Evolutionary conservation across 768 basidiomycete genomes (phyloP), one percentile per base, ranked within the genome.

Genomic region (Trametes sanguinea): DNA sequence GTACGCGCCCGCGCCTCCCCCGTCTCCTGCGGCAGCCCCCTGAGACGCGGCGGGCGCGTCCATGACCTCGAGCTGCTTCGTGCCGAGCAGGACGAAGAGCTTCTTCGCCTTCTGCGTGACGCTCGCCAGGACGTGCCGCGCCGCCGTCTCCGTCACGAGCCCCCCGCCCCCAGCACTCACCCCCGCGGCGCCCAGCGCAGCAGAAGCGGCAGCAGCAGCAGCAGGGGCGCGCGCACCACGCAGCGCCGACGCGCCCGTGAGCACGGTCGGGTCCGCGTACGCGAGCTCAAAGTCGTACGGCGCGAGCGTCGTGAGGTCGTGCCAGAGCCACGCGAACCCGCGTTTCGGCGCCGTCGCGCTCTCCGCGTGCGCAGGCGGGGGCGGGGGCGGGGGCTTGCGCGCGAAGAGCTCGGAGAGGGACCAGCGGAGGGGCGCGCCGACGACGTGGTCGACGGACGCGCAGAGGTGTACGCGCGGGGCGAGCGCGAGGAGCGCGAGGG

Each of bases 41-140:
- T 61, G 32, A 60, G 67, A 22, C 11, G 69, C 76, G 45, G 69
- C 77, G 44, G 74, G 67, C 35, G 77, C 83, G n/a, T 69, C 76
- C 42, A 86, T 80, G 29, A 80, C 80, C 46, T 83, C 85, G 17
- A 96, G 78, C 70, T 95, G 94, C 54, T 77, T 82, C 47, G 76
- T 76, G 0, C 84, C 88, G 37, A 98, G 82, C 8, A 93, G 77
- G 33, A 75, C 73, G 75, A 98, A 96, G 6, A 97, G 75, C 71
- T 89, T 88, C 71, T 89, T 86, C 3, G 95, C 93, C 66, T 92
- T 93, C 52, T 88, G 85, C 1, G 92, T 94, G 35, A 98, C 94
- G 3, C 90, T 89, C 7, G 87, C 87, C 10, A 98, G 81, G 64
- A 98, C 87, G 62, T 95, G 92, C 29, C 85, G 74, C 27, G 94